Conservation (phyloP, 176 grass and related monocot genomes). For the Typha latifolia region DNA sequence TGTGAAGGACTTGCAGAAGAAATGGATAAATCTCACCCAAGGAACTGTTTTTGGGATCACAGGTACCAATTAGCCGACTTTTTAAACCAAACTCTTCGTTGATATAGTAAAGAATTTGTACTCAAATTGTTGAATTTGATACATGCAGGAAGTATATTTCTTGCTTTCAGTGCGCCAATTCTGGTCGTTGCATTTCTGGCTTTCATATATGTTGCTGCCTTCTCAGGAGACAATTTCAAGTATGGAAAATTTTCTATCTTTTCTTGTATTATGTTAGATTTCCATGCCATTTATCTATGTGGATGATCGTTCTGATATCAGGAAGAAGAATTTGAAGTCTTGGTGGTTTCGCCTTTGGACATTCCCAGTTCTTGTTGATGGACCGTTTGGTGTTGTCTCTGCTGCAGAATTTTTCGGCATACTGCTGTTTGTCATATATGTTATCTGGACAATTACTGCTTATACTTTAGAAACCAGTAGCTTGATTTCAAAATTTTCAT, state of each 20-base stretch:
- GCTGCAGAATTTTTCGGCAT: slow-evolving; percentile 85
- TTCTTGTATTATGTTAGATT: neutral
- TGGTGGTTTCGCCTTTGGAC: slow-evolving; percentile 84
- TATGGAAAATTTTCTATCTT: slow-evolving; percentile 22
- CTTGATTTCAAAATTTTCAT: slow-evolving; percentile 22
- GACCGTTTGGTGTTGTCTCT: slow-evolving; percentile 82
- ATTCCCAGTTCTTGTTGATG: slow-evolving; percentile 71
- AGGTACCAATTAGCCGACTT: slow-evolving; percentile 16
- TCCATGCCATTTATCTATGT: neutral
- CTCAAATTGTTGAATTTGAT: neutral
- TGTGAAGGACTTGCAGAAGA: slow-evolving; percentile 15
- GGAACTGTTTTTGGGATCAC: slow-evolving; percentile 45
- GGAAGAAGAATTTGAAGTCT: slow-evolving; percentile 55
- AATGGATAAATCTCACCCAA: slow-evolving; percentile 18
- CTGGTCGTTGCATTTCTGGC: slow-evolving; percentile 56
- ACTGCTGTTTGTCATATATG: slow-evolving; percentile 46
- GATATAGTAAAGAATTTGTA: neutral
- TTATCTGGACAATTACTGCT: slow-evolving; percentile 58
- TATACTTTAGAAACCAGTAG: slow-evolving; percentile 33
- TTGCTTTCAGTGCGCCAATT: slow-evolving; percentile 68
- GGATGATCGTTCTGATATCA: slow-evolving; percentile 14
- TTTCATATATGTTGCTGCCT: slow-evolving; percentile 58
- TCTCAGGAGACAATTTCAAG: slow-evolving; percentile 40
- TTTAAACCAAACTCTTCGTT: neutral
- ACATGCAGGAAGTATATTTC: slow-evolving; percentile 61